Base-by-base conservation (phyloP, 768 basidiomycete genomes). In the Tylopilus subfusipes region DNA sequence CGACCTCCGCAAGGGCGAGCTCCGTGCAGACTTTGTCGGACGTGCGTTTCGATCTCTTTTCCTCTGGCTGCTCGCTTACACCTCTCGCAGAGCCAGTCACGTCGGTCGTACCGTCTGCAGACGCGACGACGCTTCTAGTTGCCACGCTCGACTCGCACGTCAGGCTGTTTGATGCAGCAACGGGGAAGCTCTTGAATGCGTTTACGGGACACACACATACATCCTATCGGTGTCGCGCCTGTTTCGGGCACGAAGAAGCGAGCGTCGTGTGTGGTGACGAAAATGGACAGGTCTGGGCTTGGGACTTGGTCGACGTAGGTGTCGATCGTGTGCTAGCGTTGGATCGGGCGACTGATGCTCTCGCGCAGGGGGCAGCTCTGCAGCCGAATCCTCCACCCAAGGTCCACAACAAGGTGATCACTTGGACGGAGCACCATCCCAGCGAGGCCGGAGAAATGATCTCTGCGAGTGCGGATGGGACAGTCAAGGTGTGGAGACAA, bases 391-490 rank as follows among this genome's bases (percentile, higher is more conserved):
- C 88, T 39, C 90, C 90, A 10, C 85, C 83, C 25, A 83, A 85
- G 64, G 83, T 81, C 1, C 96, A 98, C 66, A 76, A 85, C 38
- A 93, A 90, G 68, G 80, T 90, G 27, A 85, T 97, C 47, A 91
- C 90, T 12, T 97, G 94, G 92, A 85, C 90, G 2, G 93, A 95
- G 72, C 84, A 93, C 61, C 90, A 95, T 71, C 93, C 92, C 9
- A 80, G 76, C 21, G 87, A 93, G 52, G 77, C 82, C 7, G 83
- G 83, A 18, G 93, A 97, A 69, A 81, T 97, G 81, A 72, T 94
- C 42, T 95, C 93, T 4, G 85, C 93, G 1, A 91, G 93, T 63
- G 88, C 90, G 19, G 95, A 98, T 68, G 94, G 95, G 18, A 88
- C 86, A 9, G 88, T 88, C 53, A 96, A 94, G 69, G 83, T 98